Conservation (phyloP, 2,329 filamentous ascomycete genomes). For the Diaporthe amygdali region DNA sequence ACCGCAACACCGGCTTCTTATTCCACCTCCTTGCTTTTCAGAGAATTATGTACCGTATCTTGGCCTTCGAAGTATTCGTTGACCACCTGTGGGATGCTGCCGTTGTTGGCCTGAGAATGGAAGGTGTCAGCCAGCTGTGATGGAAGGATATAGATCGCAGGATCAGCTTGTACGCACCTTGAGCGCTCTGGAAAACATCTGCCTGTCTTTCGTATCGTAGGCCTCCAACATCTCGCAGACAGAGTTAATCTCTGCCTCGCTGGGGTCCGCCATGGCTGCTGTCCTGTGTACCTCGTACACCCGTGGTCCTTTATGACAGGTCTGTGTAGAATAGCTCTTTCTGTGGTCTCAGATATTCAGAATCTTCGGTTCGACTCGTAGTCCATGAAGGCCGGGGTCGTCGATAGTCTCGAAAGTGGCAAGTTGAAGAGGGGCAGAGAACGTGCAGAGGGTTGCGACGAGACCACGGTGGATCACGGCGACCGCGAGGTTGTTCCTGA, state of each 20-base stretch:
- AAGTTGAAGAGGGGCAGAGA: background rate
- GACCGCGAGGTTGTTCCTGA: background rate
- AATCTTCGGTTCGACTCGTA: background rate
- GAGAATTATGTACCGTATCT: slow-evolving; percentile 40
- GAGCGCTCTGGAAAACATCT: slow-evolving; percentile 46
- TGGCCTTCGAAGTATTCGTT: slow-evolving; percentile 58
- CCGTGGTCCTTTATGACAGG: background rate
- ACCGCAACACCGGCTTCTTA: background rate
- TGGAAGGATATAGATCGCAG: background rate
- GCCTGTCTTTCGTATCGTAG: slow-evolving; percentile 40
- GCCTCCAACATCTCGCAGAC: slow-evolving; percentile 50
- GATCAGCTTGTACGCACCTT: slow-evolving; percentile 37
- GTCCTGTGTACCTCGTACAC: background rate
- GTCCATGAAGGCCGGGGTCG: background rate
- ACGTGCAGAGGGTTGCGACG: background rate
- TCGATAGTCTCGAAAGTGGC: background rate
- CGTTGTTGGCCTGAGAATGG: slow-evolving; percentile 45
- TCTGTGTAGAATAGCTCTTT: background rate
- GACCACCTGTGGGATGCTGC: slow-evolving; percentile 53
- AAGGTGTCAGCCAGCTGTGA: background rate
- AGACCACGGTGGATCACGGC: background rate
- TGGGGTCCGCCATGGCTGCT: slow-evolving; percentile 38
- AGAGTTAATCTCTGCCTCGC: slow-evolving; percentile 41
- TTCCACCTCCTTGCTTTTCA: background rate
- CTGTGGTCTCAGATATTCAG: background rate